Conservation (phyloP, 257 asterid genomes). For the Solanum stenotomum region DNA sequence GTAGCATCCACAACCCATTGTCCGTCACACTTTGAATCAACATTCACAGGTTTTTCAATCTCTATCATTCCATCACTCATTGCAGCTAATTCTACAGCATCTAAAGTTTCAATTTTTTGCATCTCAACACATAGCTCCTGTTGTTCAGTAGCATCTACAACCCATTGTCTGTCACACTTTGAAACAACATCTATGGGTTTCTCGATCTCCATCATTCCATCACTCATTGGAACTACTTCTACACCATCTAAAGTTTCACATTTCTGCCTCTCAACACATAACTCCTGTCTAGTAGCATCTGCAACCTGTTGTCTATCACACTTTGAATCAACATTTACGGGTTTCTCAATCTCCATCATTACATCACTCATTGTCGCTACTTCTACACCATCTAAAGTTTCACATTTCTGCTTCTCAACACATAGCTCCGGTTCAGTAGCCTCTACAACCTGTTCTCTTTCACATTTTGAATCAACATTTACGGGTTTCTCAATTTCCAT, state of each 20-base stretch:
- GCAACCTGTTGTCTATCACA: conserved; percentile 11
- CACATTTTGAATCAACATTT: conserved; percentile 24
- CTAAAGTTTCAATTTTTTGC: conserved; percentile 6
- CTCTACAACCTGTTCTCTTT: conserved; percentile 12
- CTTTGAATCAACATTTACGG: conserved; percentile 19
- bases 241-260: conserved; percentile 1
- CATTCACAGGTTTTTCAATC: conserved; percentile 9
- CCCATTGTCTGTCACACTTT: conserved; percentile 16
- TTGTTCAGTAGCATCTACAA: conserved; percentile 16
- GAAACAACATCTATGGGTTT: conserved; percentile 13
- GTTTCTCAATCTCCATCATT: conserved; percentile 22
- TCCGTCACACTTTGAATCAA: conserved; percentile 23
- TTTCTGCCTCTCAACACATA: conserved; percentile 23
- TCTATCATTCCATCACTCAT: conserved; percentile 20
- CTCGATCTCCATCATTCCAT: conserved; percentile 26
- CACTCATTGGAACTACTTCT: conserved; percentile 7
- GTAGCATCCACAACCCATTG: conserved; percentile 11
- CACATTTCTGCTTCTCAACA: conserved; percentile 17
- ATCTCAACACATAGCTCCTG: conserved; percentile 24
- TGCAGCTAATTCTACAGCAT: neutral
- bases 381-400: conserved; percentile 6
- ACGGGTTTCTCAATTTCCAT: conserved; percentile 21
- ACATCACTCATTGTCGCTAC: conserved; percentile 9
- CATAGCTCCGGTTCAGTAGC: conserved; percentile 20
- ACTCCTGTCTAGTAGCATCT: conserved; percentile 20